Conservation (phyloP, 176 grass and related monocot genomes). For the Alloteropsis semialata region DNA sequence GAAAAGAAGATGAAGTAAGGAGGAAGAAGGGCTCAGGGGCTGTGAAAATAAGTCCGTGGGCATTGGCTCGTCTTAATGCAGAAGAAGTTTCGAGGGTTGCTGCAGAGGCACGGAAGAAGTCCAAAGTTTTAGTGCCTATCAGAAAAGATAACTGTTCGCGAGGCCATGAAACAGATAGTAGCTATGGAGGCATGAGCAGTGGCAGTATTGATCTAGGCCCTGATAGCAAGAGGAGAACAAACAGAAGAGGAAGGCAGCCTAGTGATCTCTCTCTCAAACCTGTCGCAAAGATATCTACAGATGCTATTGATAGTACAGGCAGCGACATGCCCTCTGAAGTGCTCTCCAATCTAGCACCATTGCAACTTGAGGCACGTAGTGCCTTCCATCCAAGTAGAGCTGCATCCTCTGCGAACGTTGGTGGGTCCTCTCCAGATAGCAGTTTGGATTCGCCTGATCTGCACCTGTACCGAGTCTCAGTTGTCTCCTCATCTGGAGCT, state of each 20-base stretch:
- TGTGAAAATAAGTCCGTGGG: slow-evolving; percentile 97
- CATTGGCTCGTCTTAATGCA: slow-evolving; percentile 88
- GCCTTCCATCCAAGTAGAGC: slow-evolving; percentile 76
- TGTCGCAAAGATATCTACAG: slow-evolving; percentile 72
- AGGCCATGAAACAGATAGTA: slow-evolving; percentile 50
- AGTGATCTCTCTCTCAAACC: slow-evolving; percentile 70
- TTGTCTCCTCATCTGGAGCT: slow-evolving; percentile 76
- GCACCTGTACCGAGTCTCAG: slow-evolving; percentile 65
- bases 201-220: slow-evolving; percentile 38
- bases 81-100: slow-evolving; percentile 98
- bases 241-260: slow-evolving; percentile 51
- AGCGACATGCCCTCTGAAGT: slow-evolving; percentile 43
- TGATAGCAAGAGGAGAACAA: slow-evolving; percentile 50
- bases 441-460: slow-evolving; percentile 95
- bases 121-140: slow-evolving; percentile 75
- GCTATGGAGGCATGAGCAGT: slow-evolving; percentile 47
- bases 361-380: slow-evolving; percentile 89
- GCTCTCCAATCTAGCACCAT: slow-evolving; percentile 65
- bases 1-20: slow-evolving; percentile 60
- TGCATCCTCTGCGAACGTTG: slow-evolving; percentile 37
- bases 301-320: slow-evolving; percentile 39
- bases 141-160: slow-evolving; percentile 34
- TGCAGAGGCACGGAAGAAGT: slow-evolving; percentile 85
- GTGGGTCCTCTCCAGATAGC: slow-evolving; percentile 86
- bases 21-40: slow-evolving; percentile 59